Base-by-base conservation (phyloP, 2,329 filamentous ascomycete species). In the Cadophora sp. region DNA sequence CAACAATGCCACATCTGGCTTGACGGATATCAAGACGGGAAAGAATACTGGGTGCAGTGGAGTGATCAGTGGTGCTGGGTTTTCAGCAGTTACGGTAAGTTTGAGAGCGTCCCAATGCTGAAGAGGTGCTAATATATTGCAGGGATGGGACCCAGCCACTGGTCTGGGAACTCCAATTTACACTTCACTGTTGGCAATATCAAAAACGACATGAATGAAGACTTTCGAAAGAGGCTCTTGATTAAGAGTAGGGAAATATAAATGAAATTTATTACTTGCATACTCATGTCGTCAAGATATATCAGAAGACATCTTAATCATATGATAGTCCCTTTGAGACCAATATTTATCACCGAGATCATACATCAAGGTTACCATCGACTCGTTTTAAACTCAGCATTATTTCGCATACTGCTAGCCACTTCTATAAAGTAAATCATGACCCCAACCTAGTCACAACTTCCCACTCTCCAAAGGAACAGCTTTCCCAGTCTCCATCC, bases 61-160 rank as follows among this genome's bases (percentile, higher is more conserved):
- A 33, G 66, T 69, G 9, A 72, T 73, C 41, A 68, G 60, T 48
- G 66, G 66, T 41, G 72, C 70, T 59, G 71, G 72, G 4, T 73
- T 73, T 56, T 66, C 62, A 16, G 73, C 71, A 50, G 71, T 73
- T 53, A 30, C 71, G 13, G 65, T 66, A 59, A 45, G 65, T 63
- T 18, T 8, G 22, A 45, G 4, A 14, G 3, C n/a, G 24, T 24
- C 5, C 48, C 11, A 43, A 18, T 16, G 30, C 30, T n/a, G 60
- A 41, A 20, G 24, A 20, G 41, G 48, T 56, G 59, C 58, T 69
- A 59, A 69, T 27, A 1, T 22, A 13, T 4, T 30, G 0, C 59
- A 73, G 62, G 80, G 80, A 0, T 83, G 82, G 82, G 81, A 83
- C 72, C 80, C 81, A 0, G 81, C 81, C 1, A 83, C 81, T 0